phyloP scores from a whole-genome alignment of 208 protist genomes.

The Crithidia expoeki region DNA sequence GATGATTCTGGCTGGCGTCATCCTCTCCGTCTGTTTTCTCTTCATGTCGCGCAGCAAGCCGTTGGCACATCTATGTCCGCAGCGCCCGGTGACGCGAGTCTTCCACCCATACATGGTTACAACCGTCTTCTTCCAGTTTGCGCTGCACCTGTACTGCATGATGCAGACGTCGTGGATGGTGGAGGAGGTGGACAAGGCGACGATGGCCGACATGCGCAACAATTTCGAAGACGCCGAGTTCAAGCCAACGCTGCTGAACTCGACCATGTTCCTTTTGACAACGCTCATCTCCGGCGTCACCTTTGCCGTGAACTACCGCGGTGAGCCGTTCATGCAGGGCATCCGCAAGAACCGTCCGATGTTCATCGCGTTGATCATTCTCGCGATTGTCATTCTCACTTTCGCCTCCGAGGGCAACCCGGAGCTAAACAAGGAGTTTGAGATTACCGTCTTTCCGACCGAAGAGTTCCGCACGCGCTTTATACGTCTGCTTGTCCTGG shows the following conservation, averaged over 20 bases:
- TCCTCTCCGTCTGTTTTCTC: constrained; percentile 97
- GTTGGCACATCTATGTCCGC: constrained; percentile 84
- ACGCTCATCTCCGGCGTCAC: constrained; percentile 94
- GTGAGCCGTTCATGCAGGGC: constrained; percentile 94
- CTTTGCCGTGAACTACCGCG: constrained; percentile 98
- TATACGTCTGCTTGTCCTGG: constrained; percentile 68
- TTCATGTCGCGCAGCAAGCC: constrained; percentile 97
- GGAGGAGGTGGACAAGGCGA: constrained; percentile 63
- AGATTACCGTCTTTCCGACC: constrained; percentile 89
- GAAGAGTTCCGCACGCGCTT: constrained; percentile 78
- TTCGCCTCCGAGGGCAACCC: constrained; percentile 80
- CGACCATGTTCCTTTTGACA: constrained; percentile 96
- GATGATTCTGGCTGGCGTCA: constrained; percentile 95
- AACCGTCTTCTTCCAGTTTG: constrained; percentile 96
- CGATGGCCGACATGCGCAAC: constrained; percentile 56
- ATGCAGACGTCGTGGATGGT: constrained; percentile 85
- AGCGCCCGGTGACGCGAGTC: constrained; percentile 93
- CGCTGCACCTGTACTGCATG: constrained; percentile 94
- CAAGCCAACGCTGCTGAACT: constrained; percentile 96
- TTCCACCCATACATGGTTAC: constrained; percentile 96
- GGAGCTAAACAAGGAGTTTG: constrained; percentile 83
- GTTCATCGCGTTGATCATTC: constrained; percentile 81
- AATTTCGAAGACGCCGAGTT: constrained; percentile 90
- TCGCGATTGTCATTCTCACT: constrained; percentile 75
- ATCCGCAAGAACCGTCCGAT: constrained; percentile 93